Percentiles rank a stretch among this genome's conserved stretches.
These are phyloP conservation scores for Chrysoporthe austroafricana DNA, from an alignment of 2,329 filamentous ascomycete genomes.

Conservation along the genomic window DNA sequence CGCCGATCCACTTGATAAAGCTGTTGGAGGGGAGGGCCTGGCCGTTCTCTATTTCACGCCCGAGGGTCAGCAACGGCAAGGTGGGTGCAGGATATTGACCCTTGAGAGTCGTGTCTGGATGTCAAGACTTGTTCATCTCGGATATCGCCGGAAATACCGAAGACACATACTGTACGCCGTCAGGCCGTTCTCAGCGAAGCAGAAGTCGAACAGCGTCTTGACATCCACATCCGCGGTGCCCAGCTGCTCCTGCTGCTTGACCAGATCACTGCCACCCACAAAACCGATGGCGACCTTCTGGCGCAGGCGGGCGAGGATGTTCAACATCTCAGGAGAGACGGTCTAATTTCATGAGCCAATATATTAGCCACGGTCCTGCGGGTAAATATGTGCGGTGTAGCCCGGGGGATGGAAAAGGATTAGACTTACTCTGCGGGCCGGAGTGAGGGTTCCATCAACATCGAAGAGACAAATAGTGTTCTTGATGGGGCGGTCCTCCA, in stretches of 20 bases:
- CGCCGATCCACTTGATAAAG: constrained; percentile 92
- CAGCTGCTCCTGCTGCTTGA: constrained; percentile 96
- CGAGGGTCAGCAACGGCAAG: not conserved
- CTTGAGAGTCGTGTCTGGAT: not conserved
- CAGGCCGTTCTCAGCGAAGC: constrained; percentile 95
- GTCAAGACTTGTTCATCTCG: no score
- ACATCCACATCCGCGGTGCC: constrained; percentile 71
- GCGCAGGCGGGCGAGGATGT: constrained; percentile 77
- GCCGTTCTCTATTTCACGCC: constrained; percentile 59
- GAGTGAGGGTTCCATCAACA: constrained; percentile 90
- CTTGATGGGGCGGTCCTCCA: constrained; percentile 83
- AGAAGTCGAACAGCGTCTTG: constrained; percentile 91
- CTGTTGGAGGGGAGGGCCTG: constrained; percentile 73
- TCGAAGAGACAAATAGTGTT: constrained; percentile 96
- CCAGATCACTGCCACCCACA: constrained; percentile 89
- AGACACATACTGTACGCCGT: constrained; percentile 68
- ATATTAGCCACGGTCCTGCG: no score
- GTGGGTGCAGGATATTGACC: no score
- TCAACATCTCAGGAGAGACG: constrained; percentile 80
- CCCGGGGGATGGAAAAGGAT: no score
- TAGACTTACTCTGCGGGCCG: constrained; percentile 68
- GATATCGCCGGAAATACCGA: not conserved
- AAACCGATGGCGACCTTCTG: constrained; percentile 88
- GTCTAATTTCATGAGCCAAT: constrained; percentile 45
- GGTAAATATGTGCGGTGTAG: not conserved